These are phyloP conservation scores for Ganoderma leucocontextum DNA, from an alignment of 1,284 basidiomycete species.

Conservation along the genomic window DNA sequence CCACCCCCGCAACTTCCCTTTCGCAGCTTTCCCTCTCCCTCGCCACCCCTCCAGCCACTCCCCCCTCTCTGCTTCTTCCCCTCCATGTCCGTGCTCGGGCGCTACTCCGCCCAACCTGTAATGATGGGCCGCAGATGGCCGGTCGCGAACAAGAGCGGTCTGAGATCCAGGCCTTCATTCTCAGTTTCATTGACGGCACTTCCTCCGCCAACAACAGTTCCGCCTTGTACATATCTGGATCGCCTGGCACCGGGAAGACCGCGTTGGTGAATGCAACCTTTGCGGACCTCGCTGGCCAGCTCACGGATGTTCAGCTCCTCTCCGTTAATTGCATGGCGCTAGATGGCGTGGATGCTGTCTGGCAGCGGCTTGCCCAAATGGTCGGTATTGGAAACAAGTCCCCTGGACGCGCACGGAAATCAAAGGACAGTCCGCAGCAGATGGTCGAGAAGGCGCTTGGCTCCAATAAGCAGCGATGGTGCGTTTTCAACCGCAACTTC, in stretches of 20 bases:
- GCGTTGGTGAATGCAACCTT: slow-evolving; percentile 77
- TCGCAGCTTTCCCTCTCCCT: slow-evolving; percentile 56
- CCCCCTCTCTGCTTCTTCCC: slow-evolving; percentile 60
- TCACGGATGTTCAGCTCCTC: slow-evolving; percentile 55
- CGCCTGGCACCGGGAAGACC: slow-evolving; percentile 85
- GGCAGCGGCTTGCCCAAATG: slow-evolving; percentile 71
- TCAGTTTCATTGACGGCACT: slow-evolving; percentile 51
- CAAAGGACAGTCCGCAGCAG: slow-evolving; percentile 45
- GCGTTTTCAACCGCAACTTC: slow-evolving; percentile 33
- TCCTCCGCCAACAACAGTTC: slow-evolving; percentile 42
- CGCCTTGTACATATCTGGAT: slow-evolving; percentile 79
- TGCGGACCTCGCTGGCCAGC: slow-evolving; percentile 44
- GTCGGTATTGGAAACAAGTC: slow-evolving; percentile 50
- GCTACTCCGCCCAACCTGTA: slow-evolving; percentile 74
- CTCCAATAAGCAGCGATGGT: slow-evolving; percentile 64
- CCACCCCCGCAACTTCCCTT: slow-evolving; percentile 50
- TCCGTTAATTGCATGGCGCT: slow-evolving; percentile 83
- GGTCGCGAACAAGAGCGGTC: slow-evolving; percentile 72
- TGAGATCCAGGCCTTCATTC: slow-evolving; percentile 64
- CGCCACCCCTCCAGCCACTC: slow-evolving; percentile 66
- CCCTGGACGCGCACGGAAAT: slow-evolving; percentile 42
- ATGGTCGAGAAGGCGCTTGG: slow-evolving; percentile 53
- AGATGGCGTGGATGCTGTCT: slow-evolving; percentile 68
- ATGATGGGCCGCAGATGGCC: slow-evolving; percentile 58
- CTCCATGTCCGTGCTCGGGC: slow-evolving; percentile 72